Conservation (phyloP, 2,329 filamentous ascomycete genomes). For the Botryotinia calthae region DNA sequence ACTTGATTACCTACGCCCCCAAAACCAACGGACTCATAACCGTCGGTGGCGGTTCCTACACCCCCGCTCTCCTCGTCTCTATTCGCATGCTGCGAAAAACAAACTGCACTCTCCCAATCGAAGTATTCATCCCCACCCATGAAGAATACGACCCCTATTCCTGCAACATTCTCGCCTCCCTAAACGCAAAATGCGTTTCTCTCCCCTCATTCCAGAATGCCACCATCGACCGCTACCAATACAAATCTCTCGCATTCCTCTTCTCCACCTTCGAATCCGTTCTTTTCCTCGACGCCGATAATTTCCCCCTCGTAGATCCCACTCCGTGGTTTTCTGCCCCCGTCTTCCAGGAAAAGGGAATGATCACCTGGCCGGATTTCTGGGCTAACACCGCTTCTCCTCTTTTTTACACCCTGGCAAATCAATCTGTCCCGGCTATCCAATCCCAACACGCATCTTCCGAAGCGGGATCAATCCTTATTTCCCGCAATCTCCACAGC, state of each 20-base stretch:
- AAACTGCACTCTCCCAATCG: conserved; percentile 41
- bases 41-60: conserved; percentile 40
- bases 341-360: conserved; percentile 43
- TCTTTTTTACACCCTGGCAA: conserved; percentile 42
- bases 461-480: conserved; percentile 19
- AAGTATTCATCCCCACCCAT: conserved; percentile 43
- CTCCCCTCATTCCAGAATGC: conserved; percentile 38
- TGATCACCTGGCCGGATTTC: conserved; percentile 50
- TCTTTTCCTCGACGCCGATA: conserved; percentile 49
- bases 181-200: conserved; percentile 44
- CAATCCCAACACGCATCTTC: conserved; percentile 17
- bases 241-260: conserved; percentile 49
- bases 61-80: conserved; percentile 42
- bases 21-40: conserved; percentile 44
- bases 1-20: conserved; percentile 8
- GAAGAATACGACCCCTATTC: conserved; percentile 41
- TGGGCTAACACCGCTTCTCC: conserved; percentile 43
- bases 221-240: conserved; percentile 45
- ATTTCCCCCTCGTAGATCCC: conserved; percentile 45
- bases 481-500: conserved; percentile 2
- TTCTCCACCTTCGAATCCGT: conserved; percentile 50
- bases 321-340: conserved; percentile 43
- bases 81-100: conserved; percentile 44
- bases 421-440: neutral
- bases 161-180: conserved; percentile 41